Base-by-base conservation (phyloP, 768 basidiomycete species). In the Mrakia gelida region DNA sequence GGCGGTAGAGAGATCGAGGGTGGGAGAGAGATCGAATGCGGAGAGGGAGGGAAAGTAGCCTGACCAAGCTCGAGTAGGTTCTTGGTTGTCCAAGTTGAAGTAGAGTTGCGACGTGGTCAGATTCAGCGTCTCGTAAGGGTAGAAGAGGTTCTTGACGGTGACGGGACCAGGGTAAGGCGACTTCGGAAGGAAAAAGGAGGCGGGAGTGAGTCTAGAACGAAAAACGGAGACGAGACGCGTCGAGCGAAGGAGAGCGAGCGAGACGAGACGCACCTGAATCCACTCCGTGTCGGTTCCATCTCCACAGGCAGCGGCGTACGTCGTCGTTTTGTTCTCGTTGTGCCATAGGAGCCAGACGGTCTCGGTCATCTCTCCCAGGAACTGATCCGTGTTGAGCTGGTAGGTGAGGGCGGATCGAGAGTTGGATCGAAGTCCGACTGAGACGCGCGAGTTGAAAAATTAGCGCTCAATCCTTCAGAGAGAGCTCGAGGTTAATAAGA, bases 391-490 rank as follows among this genome's bases (percentile, higher is more conserved):
- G 56, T 83, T 88, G 83, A 95, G 93, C n/a, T 87, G 84, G 34
- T 83, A 85, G 5, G 84, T 1, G 49, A 94, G 87, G 26, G 87
- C 90, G 3, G 90, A 86, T 43, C 94, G 90, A 10, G 91, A 90
- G 21, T 90, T 89, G 3, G 93, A 91, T 90, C 92, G 95, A 13
- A 95, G 86, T 74, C 95, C 95, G 87, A 95, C 75, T 75, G 30
- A 4, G 26, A 15, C 28, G 28, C 18, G 43, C 10, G 45, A 21
- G 9, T 15, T 56, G 15, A 15, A 30, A 8, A 26, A 32, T 18
- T 7, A 65, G 34, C 28, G 38, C 16, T 18, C 65, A 26, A 1
- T 38, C 16, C 15, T 23, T n/a, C n/a, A 4, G n/a, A 30, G 26
- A 11, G 4, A 49, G 62, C 18, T 30, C 4, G 41, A 75, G 13